Base-by-base conservation (phyloP, 2,329 filamentous ascomycete species). In the Aspergillus fumigatiaffinis region DNA sequence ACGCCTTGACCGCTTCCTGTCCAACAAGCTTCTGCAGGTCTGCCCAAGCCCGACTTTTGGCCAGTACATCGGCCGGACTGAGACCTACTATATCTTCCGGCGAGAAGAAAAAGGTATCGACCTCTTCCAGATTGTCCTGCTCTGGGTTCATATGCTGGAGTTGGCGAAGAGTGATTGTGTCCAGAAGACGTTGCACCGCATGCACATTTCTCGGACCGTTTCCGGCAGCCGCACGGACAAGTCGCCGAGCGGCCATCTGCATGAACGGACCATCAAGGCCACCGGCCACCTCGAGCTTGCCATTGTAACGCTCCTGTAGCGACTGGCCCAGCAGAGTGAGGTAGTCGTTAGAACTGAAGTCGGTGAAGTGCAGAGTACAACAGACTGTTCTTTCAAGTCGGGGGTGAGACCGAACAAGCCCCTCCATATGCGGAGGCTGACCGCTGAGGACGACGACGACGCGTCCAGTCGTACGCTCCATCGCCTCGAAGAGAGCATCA, bases 211-310 rank as follows among this genome's bases (percentile, higher is more conserved):
- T 53, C 51, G 61, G 63, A 1, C 63, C 63, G 46, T 53, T 53
- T 23, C 47, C 50, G 49, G 53, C 58, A 21, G 58, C 59, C n/a
- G 54, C 57, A 26, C 56, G 58, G 41, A 58, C 62, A 25, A 64
- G 54, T 29, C 63, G 60, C 20, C 63, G 62, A 25, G 60, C 62
- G 1, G 58, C 62, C 38, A 60, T 59, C 35, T 60, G 58, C 55
- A 65, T 58, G 21, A 64, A 65, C 2, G 53, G 60, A 21, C 63
- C 62, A 4, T 65, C 63, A 1, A 60, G 54, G 9, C 63, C 63
- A 0, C 62, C 63, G 29, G 64, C 63, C n/a, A 64, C 56, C 50
- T 63, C 59, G 62, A 65, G 61, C 25, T 59, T 57, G 26, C 61
- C 60, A 23, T 55, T 49, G 17, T 60, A 64, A 25, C 57, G 57